phyloP scores from a whole-genome alignment of 345 rosid genomes.

The Aquilaria sinensis region DNA sequence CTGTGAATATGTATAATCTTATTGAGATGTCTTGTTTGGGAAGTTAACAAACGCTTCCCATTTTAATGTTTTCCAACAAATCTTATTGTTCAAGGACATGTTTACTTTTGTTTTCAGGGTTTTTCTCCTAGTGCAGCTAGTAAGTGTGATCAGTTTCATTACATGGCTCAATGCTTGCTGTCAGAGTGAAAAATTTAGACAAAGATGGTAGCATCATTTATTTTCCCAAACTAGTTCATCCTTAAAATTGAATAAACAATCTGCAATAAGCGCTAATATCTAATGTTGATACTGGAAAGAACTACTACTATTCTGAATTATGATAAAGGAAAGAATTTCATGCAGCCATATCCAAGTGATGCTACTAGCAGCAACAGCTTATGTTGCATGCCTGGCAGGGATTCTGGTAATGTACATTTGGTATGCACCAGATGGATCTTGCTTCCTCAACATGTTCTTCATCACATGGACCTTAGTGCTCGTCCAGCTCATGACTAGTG shows the following conservation, averaged over 20 bases:
- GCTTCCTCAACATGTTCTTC: constrained; percentile 90
- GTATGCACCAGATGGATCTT: constrained; percentile 81
- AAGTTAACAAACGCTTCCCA: constrained; percentile 10
- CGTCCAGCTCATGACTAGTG: constrained; percentile 89
- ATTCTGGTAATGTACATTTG: constrained; percentile 90
- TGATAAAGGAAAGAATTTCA: constrained; percentile 2
- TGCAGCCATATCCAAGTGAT: constrained; percentile 77
- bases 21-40: constrained; percentile 10
- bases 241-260: too few species aligned
- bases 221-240: neutral
- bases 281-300: neutral
- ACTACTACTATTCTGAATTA: neutral
- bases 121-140: constrained; percentile 83
- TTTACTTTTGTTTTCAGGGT: constrained; percentile 48
- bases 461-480: constrained; percentile 91
- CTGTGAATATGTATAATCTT: constrained; percentile 15
- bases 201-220: constrained; percentile 56
- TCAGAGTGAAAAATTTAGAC: constrained; percentile 47
- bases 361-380: constrained; percentile 60
- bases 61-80: neutral
- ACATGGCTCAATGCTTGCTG: constrained; percentile 79
- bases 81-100: constrained; percentile 5
- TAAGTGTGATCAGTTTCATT: constrained; percentile 90
- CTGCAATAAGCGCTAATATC: neutral
- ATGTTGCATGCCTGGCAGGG: constrained; percentile 70